Percentiles rank a stretch among this genome's conserved stretches.
Evolutionary conservation across 257 asterid genomes (phyloP).

Genomic region (Phtheirospermum japonicum): DNA sequence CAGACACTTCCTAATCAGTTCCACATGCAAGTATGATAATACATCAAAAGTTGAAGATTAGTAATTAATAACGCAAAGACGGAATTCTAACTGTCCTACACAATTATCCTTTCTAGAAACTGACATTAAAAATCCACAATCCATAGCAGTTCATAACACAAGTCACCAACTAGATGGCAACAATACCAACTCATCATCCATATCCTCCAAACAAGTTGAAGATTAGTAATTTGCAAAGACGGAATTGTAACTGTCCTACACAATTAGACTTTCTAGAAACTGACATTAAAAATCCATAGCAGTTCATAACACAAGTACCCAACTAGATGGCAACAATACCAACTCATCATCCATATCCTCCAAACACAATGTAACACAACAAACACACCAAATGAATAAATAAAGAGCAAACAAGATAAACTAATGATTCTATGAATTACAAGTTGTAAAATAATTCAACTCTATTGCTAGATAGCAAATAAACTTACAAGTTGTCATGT

Average conservation of each 20-base stretch:
- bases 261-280: too few relatives aligned
- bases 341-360: background rate
- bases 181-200: background rate
- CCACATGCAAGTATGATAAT: background rate
- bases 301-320: too few relatives aligned
- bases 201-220: too few relatives aligned
- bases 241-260: background rate
- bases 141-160: too few relatives aligned
- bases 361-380: background rate
- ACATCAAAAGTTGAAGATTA: background rate
- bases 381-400: background rate
- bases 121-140: too few relatives aligned
- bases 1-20: background rate
- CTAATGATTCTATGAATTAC: background rate
- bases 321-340: background rate
- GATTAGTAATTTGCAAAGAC: background rate
- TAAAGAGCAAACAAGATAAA: background rate
- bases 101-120: too few relatives aligned
- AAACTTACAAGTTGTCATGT: background rate
- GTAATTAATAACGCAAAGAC: background rate
- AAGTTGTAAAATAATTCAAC: too few relatives aligned
- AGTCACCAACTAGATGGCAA: background rate
- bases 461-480: background rate
- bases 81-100: background rate
- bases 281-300: too few relatives aligned